These are phyloP conservation scores for Penstemon eatonii DNA, from an alignment of 257 asterid species.

Conservation along the genomic window DNA sequence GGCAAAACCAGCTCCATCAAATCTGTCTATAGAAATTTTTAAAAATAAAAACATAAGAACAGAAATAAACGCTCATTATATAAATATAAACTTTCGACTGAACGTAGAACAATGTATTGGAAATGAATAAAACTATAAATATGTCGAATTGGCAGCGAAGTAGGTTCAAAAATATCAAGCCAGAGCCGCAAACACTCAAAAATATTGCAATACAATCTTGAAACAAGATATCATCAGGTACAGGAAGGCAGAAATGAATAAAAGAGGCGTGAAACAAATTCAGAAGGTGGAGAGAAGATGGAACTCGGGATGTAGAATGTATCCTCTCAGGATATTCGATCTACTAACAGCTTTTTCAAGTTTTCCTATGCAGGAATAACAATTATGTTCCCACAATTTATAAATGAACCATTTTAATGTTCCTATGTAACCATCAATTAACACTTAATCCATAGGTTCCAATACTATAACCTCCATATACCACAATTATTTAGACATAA, in stretches of 20 bases:
- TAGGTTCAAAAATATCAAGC: not conserved
- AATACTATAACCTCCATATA: not conserved
- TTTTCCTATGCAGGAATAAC: not conserved
- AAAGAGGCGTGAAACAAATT: not conserved
- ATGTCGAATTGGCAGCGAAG: not conserved
- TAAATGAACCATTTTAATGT: slow-evolving; percentile 3
- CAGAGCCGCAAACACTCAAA: slow-evolving; percentile 14
- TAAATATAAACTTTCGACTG: not conserved
- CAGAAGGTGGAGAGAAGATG: not conserved
- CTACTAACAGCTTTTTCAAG: not conserved
- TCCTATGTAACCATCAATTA: not conserved
- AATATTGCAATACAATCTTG: not conserved
- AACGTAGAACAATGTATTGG: slow-evolving; percentile 8
- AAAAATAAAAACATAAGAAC: not conserved
- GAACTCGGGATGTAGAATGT: not conserved
- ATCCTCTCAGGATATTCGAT: not conserved
- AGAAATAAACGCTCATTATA: slow-evolving; percentile 7
- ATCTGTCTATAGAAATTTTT: slow-evolving; percentile 38
- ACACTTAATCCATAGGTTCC: not conserved
- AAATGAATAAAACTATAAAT: slow-evolving; percentile 5
- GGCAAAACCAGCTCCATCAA: slow-evolving; percentile 62
- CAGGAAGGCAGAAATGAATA: not conserved
- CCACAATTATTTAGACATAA: not conserved
- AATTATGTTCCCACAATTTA: not conserved
- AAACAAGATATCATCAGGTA: slow-evolving; percentile 6